Base-by-base conservation (phyloP, 106 monocot species). In the Alisma plantagoaquatica region DNA sequence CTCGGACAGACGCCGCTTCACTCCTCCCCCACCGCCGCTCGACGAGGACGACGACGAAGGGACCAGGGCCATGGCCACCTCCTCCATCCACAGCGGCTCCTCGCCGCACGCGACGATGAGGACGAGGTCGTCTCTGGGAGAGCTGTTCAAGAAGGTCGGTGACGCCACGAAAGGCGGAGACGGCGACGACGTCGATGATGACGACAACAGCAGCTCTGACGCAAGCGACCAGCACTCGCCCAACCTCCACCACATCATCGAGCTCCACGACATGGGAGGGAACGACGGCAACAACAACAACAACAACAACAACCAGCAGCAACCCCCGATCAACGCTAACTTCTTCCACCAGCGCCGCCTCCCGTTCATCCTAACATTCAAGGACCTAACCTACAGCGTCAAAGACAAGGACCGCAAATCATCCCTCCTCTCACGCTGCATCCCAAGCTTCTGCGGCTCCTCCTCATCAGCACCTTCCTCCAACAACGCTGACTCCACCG, bases 371-470 rank as follows among this genome's bases (percentile, higher is more conserved):
- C 75, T 92, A 12, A 3, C 78, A 10, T 92, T 92, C 78, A 71
- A 75, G 23, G 76, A 82, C 31, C 78, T 92, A 46, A 64, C 75
- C 8, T 92, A 92, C 70, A 70, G 73, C 46, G 78, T 92, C 33
- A 82, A 82, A 57, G 48, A 16, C 33, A 26, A 53, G 18, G 32
- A 56, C 42, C 69, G 67, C 65, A 23, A 53, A 19, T 56, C 63
- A 23, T 57, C 64, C 33, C 33, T 65, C 64, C n/a, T 75, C 46
- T 43, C 63, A 1, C 47, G 41, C 20, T 41, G 27, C 19, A n/a
- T n/a, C n/a, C n/a, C n/a, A n/a, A n/a, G n/a, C n/a, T n/a, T n/a
- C n/a, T n/a, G n/a, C n/a, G n/a, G n/a, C n/a, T n/a, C n/a, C n/a
- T n/a, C n/a, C n/a, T n/a, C n/a, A n/a, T n/a, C n/a, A n/a, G n/a